Evolutionary conservation across 441 rosid genomes (phyloP).

Genomic region (Arabidopsis lyrata): DNA sequence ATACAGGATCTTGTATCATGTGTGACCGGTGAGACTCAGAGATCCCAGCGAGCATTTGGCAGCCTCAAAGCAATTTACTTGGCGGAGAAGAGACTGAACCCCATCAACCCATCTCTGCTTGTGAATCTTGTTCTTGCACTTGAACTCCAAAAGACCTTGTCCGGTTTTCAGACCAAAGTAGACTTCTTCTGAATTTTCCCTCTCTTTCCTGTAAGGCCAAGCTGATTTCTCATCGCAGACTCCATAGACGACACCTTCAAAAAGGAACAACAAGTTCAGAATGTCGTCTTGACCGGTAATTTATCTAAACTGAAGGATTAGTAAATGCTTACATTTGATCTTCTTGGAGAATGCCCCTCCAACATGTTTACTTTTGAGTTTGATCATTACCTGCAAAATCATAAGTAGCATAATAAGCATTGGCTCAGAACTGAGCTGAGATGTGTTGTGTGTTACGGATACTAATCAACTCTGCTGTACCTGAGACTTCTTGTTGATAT

Average conservation of each 20-base stretch:
- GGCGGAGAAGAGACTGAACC: constrained; percentile 73
- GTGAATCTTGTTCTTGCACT: constrained; percentile 79
- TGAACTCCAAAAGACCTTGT: constrained; percentile 87
- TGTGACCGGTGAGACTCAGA: constrained; percentile 49
- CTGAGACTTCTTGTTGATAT: constrained; percentile 85
- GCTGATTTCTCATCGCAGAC: constrained; percentile 81
- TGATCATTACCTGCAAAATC: constrained; percentile 66
- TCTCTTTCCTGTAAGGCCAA: constrained; percentile 89
- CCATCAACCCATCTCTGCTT: constrained; percentile 94
- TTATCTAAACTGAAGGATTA: constrained; percentile 15
- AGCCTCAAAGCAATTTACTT: constrained; percentile 56
- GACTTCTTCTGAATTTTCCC: constrained; percentile 75
- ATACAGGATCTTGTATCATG: constrained; percentile 34
- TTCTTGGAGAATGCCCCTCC: constrained; percentile 97
- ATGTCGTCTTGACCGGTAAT: constrained; percentile 31
- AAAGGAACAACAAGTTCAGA: constrained; percentile 26
- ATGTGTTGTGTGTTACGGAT: constrained; percentile 15
- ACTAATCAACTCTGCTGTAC: constrained; percentile 47
- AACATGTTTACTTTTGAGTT: constrained; percentile 88
- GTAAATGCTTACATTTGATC: constrained; percentile 67
- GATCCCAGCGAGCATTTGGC: constrained; percentile 60
- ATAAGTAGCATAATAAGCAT: constrained; percentile 29
- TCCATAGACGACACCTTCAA: constrained; percentile 77
- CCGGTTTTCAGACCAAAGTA: constrained; percentile 89
- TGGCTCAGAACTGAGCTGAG: constrained; percentile 16